Evolutionary conservation across 768 basidiomycete genomes (phyloP), one percentile per base, ranked within the genome.

Genomic region (Lactarius tabidus): DNA sequence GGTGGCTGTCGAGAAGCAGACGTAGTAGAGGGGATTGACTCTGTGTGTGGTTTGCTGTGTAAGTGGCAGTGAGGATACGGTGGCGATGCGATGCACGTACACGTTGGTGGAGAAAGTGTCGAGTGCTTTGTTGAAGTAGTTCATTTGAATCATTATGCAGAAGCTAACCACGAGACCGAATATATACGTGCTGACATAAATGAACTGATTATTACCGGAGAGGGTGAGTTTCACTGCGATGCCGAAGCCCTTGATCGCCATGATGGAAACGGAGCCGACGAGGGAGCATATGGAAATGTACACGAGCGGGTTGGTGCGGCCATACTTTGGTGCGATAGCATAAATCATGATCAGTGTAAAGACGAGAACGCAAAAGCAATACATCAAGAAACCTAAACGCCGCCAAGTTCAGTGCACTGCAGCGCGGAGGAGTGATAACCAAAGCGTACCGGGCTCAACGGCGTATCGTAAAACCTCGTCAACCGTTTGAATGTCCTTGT

Each of bases 241-340:
- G 53, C 97, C 97, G 71, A 99, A 94, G 56, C 95, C 96, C 79
- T 99, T 99, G 81, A 98, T 91, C 48, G 94, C 90, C 97, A 99
- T 98, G 77, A 98, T 87, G n/a, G 93, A 94, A 52, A 99, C 86
- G 35, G 93, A 95, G 14, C 97, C 97, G 52, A 94, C 94, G 63
- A 98, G 75, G 14, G 95, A 98, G 76, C 97, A 98, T 72, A 99
- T 96, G 31, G 95, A 95, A 68, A 98, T 84, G 78, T 97, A 98
- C 35, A 97, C 90, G 66, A 94, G 70, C 2, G 97, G 97, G 68
- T 90, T 95, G 62, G 86, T 84, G 53, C 89, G 89, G 36, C 97
- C 97, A 71, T 97, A 85, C 67, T 80, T 86, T 9, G 97, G 97
- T 1, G 85, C 90, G 66, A 97, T 82, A 29, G 77, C 77, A 80